These are phyloP conservation scores for Trematosphaeria pertusa DNA, from an alignment of 2,329 filamentous ascomycete genomes.

Conservation along the genomic window DNA sequence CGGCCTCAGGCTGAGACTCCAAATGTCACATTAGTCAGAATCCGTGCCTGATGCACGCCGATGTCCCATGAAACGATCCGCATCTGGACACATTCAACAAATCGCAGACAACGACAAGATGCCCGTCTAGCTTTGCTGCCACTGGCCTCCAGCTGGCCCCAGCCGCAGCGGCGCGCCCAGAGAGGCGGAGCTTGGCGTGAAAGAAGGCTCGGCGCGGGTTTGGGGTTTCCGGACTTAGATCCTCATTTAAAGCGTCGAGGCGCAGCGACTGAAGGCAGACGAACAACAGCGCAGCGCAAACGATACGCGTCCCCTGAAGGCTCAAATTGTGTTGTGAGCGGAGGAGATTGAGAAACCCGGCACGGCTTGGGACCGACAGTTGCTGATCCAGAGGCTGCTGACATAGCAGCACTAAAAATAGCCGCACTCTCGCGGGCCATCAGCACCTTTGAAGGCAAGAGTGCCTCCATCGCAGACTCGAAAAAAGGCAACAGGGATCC, in stretches of 20 bases:
- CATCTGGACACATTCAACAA: not conserved
- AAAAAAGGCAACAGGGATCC: too few relatives aligned
- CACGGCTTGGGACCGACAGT: too few relatives aligned
- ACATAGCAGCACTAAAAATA: constrained; percentile 5
- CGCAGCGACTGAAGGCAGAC: too few relatives aligned
- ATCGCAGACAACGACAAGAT: not conserved
- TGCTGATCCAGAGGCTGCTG: too few relatives aligned
- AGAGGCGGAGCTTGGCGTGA: constrained; percentile 10
- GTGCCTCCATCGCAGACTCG: too few relatives aligned
- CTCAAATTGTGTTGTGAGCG: too few relatives aligned
- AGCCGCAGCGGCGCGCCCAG: not conserved
- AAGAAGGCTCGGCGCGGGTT: not conserved
- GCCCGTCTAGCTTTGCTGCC: not conserved
- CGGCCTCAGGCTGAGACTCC: constrained; percentile 8
- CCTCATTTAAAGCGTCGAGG: constrained; percentile 3
- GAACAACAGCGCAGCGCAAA: too few relatives aligned
- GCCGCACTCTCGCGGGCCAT: not conserved
- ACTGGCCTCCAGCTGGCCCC: not conserved
- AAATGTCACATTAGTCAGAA: constrained; percentile 1
- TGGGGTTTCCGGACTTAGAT: not conserved
- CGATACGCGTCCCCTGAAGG: too few relatives aligned
- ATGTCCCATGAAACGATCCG: constrained; percentile 3
- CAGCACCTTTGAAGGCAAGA: not conserved
- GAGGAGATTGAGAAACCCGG: too few relatives aligned
- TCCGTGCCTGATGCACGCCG: not conserved